Evolutionary conservation across 306 rosid species (phyloP).

Genomic region (Astragalus membranaceus): DNA sequence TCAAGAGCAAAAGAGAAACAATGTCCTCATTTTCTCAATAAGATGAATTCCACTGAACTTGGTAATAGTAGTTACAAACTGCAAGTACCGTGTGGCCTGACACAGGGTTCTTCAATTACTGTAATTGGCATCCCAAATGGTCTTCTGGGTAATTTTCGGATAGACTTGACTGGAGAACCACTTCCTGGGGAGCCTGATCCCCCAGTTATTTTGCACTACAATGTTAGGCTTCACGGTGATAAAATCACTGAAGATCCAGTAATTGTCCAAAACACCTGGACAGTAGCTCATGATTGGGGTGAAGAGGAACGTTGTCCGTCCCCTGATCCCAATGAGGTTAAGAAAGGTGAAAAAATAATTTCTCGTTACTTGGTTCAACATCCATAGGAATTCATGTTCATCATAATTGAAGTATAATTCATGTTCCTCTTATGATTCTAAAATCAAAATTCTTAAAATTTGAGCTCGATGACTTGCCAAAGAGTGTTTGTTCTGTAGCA

Average conservation of each 20-base stretch:
- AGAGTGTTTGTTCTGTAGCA: conserved; percentile 3
- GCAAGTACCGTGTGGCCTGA: conserved; percentile 87
- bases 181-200: conserved; percentile 99
- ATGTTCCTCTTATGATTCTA: conserved; percentile 1
- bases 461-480: not conserved
- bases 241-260: conserved; percentile 92
- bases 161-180: conserved; percentile 85
- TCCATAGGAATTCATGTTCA: not conserved
- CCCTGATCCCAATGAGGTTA: conserved; percentile 60
- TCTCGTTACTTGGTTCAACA: conserved; percentile 1
- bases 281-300: conserved; percentile 92
- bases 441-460: not conserved
- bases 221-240: conserved; percentile 95
- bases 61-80: conserved; percentile 50
- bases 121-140: conserved; percentile 87
- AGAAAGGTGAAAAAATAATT: conserved; percentile 47
- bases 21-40: conserved; percentile 86
- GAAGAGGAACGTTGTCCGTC: conserved; percentile 97
- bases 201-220: conserved; percentile 86
- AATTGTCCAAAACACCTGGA: conserved; percentile 97
- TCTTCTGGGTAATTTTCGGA: conserved; percentile 76
- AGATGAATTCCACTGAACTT: conserved; percentile 61
- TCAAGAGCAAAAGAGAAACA: conserved; percentile 72
- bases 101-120: conserved; percentile 93
- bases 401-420: not conserved